phyloP scores from a whole-genome alignment of 768 basidiomycete species.

The Suillus decipiens region DNA sequence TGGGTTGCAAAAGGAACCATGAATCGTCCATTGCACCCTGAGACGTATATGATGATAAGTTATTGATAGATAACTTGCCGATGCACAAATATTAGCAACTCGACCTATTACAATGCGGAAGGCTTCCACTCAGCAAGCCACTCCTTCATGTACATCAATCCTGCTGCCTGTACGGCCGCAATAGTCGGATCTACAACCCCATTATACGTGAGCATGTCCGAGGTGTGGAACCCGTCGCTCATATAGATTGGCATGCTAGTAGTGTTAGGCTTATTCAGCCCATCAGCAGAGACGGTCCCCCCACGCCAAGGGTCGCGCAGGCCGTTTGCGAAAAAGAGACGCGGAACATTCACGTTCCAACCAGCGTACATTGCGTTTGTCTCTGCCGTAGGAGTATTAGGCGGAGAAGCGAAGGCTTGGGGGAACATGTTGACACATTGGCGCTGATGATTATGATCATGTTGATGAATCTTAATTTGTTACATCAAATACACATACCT shows the following conservation, averaged over 20 bases:
- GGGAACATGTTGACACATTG: conserved; percentile 73
- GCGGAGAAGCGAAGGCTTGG: conserved; percentile 50
- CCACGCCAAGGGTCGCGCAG: conserved; percentile 70
- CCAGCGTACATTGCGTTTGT: conserved; percentile 60
- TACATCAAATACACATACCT: conserved; percentile 21
- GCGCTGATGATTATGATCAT: conserved; percentile 45
- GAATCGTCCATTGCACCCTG: neutral
- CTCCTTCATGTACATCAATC: conserved; percentile 49
- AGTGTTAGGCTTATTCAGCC: conserved; percentile 47
- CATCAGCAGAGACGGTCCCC: conserved; percentile 63
- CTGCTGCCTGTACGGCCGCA: conserved; percentile 52
- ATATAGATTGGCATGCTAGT: conserved; percentile 55
- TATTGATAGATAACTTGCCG: neutral
- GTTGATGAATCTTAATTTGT: neutral
- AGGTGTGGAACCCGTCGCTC: conserved; percentile 68
- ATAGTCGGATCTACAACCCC: conserved; percentile 54
- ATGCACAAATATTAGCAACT: neutral
- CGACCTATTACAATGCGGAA: neutral
- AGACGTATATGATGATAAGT: neutral
- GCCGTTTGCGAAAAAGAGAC: conserved; percentile 72
- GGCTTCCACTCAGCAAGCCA: conserved; percentile 52
- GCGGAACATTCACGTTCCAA: conserved; percentile 59
- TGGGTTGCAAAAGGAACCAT: neutral
- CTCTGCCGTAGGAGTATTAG: conserved; percentile 40
- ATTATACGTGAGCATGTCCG: conserved; percentile 49